Base-by-base conservation (phyloP, 1,284 basidiomycete genomes). In the Coniferiporia sulphurascens region DNA sequence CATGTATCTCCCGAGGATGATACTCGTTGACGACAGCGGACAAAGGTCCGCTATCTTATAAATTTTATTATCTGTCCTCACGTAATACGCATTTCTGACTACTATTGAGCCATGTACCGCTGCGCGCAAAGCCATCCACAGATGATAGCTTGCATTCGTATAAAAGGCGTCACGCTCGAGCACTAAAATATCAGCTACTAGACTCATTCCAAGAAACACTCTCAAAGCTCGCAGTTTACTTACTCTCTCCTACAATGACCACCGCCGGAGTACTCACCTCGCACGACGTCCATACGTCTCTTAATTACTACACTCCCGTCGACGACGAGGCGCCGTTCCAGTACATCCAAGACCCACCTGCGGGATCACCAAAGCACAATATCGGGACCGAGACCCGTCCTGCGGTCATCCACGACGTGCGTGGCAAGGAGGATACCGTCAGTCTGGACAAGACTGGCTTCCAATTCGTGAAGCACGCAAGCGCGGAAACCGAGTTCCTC, bases 371-470 rank as follows among this genome's bases (percentile, higher is more conserved):
- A 10, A 46, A 48, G 27, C n/a, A 27, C 21, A 63, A 63, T 50
- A 46, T 59, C 34, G 55, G 35, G 15, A 34, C 43, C n/a, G 55
- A 63, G 19, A 32, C 55, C 3, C 59, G 54, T 46, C 44, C 54
- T 4, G 59, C 46, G 3, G 41, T 48, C 19, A 49, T 68, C 35
- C 61, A 55, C 21, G 62, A 65, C 10, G 55, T 60, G 1, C 52
- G 62, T 2, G 62, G 55, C 4, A 55, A 57, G n/a, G 60, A 61
- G 43, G 53, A 61, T 17, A 54, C 54, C 27, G 64, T 66, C 58
- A 50, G 44, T 6, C 63, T 67, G 34, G 69, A 69, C 38, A 59
- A 54, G 13, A 64, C 68, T 0, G 63, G 63, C 21, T 58, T 66
- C 27, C 55, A 62, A 1, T 49, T 58, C 32, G 46, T 60, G 22